Evolutionary conservation across 495 filamentous ascomycete species (phyloP).

Genomic region (Neohortaea acidophila): DNA sequence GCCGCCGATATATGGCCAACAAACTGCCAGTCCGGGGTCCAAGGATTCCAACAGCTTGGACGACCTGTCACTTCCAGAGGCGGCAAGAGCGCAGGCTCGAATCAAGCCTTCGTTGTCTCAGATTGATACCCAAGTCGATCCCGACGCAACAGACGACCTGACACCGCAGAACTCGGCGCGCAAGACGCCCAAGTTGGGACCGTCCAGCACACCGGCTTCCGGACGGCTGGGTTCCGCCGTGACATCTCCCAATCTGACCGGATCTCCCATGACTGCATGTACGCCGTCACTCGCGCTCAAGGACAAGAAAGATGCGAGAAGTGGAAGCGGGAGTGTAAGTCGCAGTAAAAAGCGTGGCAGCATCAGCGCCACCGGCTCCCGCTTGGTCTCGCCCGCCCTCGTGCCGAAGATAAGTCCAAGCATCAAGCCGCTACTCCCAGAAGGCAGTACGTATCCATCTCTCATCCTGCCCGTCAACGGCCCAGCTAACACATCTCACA

Average conservation of each 20-base stretch:
- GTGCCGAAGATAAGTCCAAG: constrained; percentile 87
- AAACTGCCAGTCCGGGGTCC: background rate
- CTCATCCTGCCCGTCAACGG: background rate
- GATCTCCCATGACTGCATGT: constrained; percentile 10
- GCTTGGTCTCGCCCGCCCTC: constrained; percentile 66
- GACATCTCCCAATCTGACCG: constrained; percentile 2
- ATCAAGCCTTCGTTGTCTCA: constrained; percentile 10
- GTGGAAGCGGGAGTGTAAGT: constrained; percentile 16
- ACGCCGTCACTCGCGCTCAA: constrained; percentile 9
- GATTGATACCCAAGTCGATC: constrained; percentile 14
- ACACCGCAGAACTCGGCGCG: constrained; percentile 23
- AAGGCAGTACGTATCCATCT: constrained; percentile 42
- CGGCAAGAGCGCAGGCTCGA: constrained; percentile 12
- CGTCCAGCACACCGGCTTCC: constrained; percentile 18
- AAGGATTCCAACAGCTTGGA: constrained; percentile 15
- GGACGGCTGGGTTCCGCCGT: constrained; percentile 16
- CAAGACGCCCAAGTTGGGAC: constrained; percentile 25
- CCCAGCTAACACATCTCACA: constrained; percentile 9
- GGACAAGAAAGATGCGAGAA: constrained; percentile 22
- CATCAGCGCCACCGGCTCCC: constrained; percentile 39
- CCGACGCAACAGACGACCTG: constrained; percentile 10
- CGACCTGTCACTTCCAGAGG: constrained; percentile 28
- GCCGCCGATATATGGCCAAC: constrained; percentile 8
- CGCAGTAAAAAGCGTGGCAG: constrained; percentile 57
- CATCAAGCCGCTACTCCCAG: constrained; percentile 78